Evolutionary conservation across 108 stramenopile genomes (phyloP), one percentile per base, ranked within the genome.

Genomic region (Skeletonema grethae): DNA sequence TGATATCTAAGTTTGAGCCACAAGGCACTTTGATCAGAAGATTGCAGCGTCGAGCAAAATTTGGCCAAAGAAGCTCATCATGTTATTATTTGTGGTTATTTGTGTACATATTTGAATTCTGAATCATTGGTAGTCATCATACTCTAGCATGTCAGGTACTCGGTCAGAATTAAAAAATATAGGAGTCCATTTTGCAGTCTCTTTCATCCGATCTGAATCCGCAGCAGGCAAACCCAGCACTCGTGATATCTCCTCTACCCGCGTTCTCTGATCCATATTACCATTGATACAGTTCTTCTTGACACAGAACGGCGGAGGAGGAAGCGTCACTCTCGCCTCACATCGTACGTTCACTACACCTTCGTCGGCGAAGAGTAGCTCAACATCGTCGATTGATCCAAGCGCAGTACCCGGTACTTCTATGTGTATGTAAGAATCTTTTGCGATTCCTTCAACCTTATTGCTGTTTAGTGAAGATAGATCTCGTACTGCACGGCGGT

Each of bases 231-330:
- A 50, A 5, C 57, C 65, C 25, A 82, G 69, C 1, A 82, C n/a
- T 5, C 32, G n/a, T 31, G 30, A 57, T 16, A 79, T 56, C 30
- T 69, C 58, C 32, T 79, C 73, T 15, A 78, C 67, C 24, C 70
- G 62, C 56, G 50, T 12, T 53, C 81, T 63, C 22, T 82, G 81
- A 48, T 67, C 76, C 65, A 82, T 66, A 29, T 72, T 78, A 28
- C 80, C 80, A 34, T 82, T 82, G 70, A 82, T 77, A 28, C 80
- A 82, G 12, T 72, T 65, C 53, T 77, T 77, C 38, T 72, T 34
- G 24, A 76, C 3, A 48, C 80, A 82, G 53, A 76, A 82, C 8
- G 80, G 80, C 10, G 80, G 80, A 13, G 70, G 72, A 15, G 77
- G 77, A 16, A 78, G 56, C 11, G 77, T 73, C 6, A 73, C 72